These are phyloP conservation scores for Porogramme epimiltina DNA, from an alignment of 1,284 basidiomycete genomes.

Conservation along the genomic window DNA sequence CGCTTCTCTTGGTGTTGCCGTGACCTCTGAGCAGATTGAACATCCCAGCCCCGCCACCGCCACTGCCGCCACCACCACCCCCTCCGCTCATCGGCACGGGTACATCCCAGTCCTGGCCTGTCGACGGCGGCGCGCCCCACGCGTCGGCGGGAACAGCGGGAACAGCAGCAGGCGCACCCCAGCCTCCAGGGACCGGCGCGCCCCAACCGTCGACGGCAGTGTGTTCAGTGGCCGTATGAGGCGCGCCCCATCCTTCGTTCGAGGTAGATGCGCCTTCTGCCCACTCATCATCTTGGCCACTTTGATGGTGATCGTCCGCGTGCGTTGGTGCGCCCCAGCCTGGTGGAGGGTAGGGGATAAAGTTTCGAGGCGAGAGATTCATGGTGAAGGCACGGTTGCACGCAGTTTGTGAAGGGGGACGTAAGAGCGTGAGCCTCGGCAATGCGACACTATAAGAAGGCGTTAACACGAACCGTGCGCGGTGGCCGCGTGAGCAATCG, in stretches of 20 bases:
- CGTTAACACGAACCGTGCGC: constrained; percentile 16
- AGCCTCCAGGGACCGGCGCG: constrained; percentile 6
- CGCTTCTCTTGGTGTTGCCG: constrained; percentile 12
- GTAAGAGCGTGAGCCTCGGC: constrained; percentile 6
- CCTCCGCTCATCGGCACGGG: not conserved
- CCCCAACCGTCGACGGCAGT: constrained; percentile 7
- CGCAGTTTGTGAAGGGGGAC: not conserved
- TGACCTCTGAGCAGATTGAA: constrained; percentile 3
- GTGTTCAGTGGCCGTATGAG: constrained; percentile 1
- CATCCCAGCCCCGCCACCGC: not conserved
- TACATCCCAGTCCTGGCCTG: not conserved
- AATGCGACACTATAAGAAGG: constrained; percentile 3
- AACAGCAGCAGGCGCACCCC: not conserved
- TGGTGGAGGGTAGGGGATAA: constrained; percentile 20
- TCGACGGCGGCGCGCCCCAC: constrained; percentile 5
- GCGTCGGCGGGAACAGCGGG: not conserved
- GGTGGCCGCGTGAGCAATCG: constrained; percentile 9
- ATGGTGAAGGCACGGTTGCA: constrained; percentile 9
- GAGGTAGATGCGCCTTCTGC: constrained; percentile 10
- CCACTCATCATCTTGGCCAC: constrained; percentile 16
- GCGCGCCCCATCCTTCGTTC: constrained; percentile 10
- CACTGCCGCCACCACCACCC: not conserved
- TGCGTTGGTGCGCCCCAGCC: constrained; percentile 21
- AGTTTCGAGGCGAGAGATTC: constrained; percentile 16
- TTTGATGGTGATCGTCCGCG: constrained; percentile 12